Percentiles rank a stretch among this genome's conserved stretches.
Conservation (phyloP, 371 early-diverging fungal species). For the Rhizopus arrhizus region DNA sequence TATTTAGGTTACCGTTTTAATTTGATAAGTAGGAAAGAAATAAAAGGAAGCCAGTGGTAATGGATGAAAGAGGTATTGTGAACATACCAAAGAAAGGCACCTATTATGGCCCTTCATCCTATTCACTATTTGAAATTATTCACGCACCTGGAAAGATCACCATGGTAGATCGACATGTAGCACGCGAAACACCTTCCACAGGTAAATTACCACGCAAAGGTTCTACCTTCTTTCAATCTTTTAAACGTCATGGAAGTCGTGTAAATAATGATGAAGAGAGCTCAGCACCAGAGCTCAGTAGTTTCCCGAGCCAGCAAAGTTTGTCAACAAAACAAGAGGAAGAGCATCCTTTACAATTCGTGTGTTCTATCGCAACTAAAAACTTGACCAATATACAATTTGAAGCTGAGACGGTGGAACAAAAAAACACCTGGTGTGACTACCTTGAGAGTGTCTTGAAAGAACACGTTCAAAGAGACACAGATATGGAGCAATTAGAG, state of each 20-base stretch:
- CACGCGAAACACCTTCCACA: constrained; percentile 1
- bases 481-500: neutral
- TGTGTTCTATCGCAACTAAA: constrained; percentile 33
- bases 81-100: constrained; percentile 9
- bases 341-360: constrained; percentile 38
- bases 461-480: constrained; percentile 22
- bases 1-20: neutral
- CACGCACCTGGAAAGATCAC: constrained; percentile 32
- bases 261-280: constrained; percentile 2
- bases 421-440: constrained; percentile 37
- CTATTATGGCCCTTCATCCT: constrained; percentile 27
- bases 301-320: neutral
- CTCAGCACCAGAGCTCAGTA: neutral
- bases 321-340: constrained; percentile 1
- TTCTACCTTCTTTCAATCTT: constrained; percentile 25
- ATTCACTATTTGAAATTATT: constrained; percentile 27
- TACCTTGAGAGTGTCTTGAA: constrained; percentile 28
- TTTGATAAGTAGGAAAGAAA: constrained; percentile 22
- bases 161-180: constrained; percentile 25
- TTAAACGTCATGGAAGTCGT: constrained; percentile 17
- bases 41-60: constrained; percentile 51
- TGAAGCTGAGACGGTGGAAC: constrained; percentile 31
- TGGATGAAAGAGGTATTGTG: constrained; percentile 27
- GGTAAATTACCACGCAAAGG: constrained; percentile 18
- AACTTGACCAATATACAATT: constrained; percentile 30